Percentiles rank a stretch among this genome's conserved stretches.
These are phyloP conservation scores for Apiospora pterosperma DNA, from an alignment of 2,329 filamentous ascomycete genomes.

Conservation along the genomic window DNA sequence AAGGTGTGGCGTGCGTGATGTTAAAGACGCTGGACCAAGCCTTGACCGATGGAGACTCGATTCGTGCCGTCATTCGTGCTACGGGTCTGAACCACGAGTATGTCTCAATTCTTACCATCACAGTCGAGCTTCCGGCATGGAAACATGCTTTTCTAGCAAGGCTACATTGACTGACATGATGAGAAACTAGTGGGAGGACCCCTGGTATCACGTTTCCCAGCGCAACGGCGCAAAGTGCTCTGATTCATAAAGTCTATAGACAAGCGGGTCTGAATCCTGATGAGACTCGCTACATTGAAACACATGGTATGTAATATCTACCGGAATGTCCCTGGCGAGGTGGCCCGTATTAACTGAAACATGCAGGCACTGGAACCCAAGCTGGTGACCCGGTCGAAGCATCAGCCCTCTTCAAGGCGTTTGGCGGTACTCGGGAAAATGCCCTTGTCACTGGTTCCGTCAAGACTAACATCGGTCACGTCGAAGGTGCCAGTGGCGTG, in stretches of 20 bases:
- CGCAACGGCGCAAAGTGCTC: slow-evolving; percentile 16
- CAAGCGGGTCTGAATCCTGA: neutral
- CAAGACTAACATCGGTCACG: slow-evolving; percentile 47
- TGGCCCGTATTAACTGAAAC: too few relatives aligned
- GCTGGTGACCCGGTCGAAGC: neutral
- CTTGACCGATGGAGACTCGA: slow-evolving; percentile 31
- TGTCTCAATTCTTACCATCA: too few relatives aligned
- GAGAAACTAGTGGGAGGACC: slow-evolving; percentile 13
- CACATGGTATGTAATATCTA: too few relatives aligned
- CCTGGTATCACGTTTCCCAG: slow-evolving; percentile 12
- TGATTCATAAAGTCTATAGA: slow-evolving; percentile 13
- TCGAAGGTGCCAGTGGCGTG: slow-evolving; percentile 17
- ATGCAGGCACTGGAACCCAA: neutral
- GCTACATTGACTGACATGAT: too few relatives aligned
- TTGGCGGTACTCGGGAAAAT: neutral
- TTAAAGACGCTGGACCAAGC: slow-evolving; percentile 46
- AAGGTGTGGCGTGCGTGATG: slow-evolving; percentile 43
- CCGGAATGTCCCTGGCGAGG: too few relatives aligned
- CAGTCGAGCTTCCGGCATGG: too few relatives aligned
- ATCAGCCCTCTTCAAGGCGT: neutral
- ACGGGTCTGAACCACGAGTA: slow-evolving; percentile 16
- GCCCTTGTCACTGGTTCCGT: slow-evolving; percentile 35
- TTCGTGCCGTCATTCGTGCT: slow-evolving; percentile 27
- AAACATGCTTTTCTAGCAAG: too few relatives aligned
- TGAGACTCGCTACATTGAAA: slow-evolving; percentile 16